These are phyloP conservation scores for Anthoceros angustus DNA, from an alignment of 225 moss, liverwort and hornwort genomes.

Conservation along the genomic window DNA sequence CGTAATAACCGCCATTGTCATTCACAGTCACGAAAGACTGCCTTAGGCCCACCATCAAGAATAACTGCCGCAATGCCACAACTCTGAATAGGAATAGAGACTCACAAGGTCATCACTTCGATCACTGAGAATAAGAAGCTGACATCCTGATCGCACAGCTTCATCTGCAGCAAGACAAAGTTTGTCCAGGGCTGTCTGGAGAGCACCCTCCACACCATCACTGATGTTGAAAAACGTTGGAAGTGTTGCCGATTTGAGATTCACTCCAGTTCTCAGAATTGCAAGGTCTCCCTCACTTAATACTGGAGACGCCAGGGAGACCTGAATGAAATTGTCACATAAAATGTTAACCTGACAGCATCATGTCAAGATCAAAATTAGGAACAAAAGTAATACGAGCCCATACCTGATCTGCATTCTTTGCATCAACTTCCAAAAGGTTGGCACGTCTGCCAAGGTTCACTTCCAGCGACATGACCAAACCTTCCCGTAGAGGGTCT, in stretches of 20 bases:
- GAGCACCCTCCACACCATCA: slow-evolving; percentile 59
- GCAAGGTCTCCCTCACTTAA: slow-evolving; percentile 74
- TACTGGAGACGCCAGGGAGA: slow-evolving; percentile 52
- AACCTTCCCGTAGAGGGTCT: slow-evolving; percentile 81
- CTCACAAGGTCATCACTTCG: slow-evolving; percentile 56
- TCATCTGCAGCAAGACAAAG: slow-evolving; percentile 40
- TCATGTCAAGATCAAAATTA: no score
- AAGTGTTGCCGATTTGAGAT: slow-evolving; percentile 53
- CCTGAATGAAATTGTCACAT: slow-evolving; percentile 17
- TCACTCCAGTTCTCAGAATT: slow-evolving; percentile 40
- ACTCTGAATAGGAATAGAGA: neutral
- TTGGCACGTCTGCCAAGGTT: slow-evolving; percentile 76
- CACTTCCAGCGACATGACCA: slow-evolving; percentile 92
- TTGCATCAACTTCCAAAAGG: slow-evolving; percentile 53
- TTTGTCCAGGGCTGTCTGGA: slow-evolving; percentile 37
- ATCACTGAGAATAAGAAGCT: slow-evolving; percentile 65
- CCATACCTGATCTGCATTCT: slow-evolving; percentile 63
- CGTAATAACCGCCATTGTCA: neutral
- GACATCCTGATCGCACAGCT: slow-evolving; percentile 34
- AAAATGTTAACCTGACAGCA: neutral
- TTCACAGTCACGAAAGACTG: neutral
- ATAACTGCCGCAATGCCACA: no score
- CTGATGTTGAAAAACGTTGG: slow-evolving; percentile 65
- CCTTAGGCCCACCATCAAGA: no score
- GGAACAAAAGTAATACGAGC: neutral